A percentile compares a stretch with the other conserved stretches of the same genome.
These are phyloP conservation scores for Gigaspora rosea DNA, from an alignment of 192 early-diverging fungal genomes.

Conservation along the genomic window DNA sequence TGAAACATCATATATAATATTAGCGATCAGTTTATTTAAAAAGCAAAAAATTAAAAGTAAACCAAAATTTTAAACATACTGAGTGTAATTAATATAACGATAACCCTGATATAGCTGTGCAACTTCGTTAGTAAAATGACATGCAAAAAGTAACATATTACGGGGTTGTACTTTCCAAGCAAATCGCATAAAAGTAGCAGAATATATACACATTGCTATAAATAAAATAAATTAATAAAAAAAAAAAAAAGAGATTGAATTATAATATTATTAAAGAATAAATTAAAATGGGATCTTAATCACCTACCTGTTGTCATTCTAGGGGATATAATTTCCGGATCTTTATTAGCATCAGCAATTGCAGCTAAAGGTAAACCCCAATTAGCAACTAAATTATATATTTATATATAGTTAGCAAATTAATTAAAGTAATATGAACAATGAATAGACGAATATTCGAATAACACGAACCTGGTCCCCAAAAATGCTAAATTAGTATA, in stretches of 20 bases:
- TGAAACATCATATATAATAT: too few relatives aligned
- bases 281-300: background rate
- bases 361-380: constrained; percentile 97
- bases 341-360: constrained; percentile 87
- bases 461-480: constrained; percentile 16
- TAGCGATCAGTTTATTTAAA: background rate
- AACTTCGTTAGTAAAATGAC: constrained; percentile 87
- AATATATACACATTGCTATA: constrained; percentile 82
- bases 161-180: constrained; percentile 88
- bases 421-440: background rate
- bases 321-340: constrained; percentile 87
- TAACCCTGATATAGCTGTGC: constrained; percentile 89
- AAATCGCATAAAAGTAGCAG: constrained; percentile 92
- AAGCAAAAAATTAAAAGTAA: background rate
- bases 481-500: constrained; percentile 16
- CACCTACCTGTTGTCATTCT: constrained; percentile 85
- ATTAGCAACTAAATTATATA: constrained; percentile 60
- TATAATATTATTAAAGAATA: background rate
- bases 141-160: constrained; percentile 92
- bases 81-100: constrained; percentile 78
- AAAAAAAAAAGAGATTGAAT: background rate
- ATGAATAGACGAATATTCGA: background rate
- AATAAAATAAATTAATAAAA: background rate
- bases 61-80: constrained; percentile 46
- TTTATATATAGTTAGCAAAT: background rate